Percentiles rank a stretch among this genome's conserved stretches.
phyloP scores from a whole-genome alignment of 352 stramenopile genomes.

The Pythium rhizo-oryzae region DNA sequence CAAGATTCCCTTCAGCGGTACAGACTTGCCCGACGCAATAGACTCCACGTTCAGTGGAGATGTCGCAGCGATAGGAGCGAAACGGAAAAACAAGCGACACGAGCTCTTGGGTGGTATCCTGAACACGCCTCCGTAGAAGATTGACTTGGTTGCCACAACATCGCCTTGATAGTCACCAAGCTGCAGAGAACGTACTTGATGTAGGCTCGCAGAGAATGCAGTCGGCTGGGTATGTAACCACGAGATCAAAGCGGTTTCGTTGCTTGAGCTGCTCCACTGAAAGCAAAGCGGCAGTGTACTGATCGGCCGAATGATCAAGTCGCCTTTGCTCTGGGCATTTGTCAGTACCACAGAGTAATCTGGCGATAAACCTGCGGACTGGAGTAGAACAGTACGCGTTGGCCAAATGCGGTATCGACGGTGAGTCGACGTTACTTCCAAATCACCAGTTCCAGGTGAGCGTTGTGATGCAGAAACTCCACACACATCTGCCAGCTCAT shows the following conservation, averaged over 20 bases:
- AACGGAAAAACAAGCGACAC: constrained; percentile 62
- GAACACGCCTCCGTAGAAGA: constrained; percentile 61
- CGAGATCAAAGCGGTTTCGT: neutral
- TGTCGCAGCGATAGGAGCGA: constrained; percentile 69
- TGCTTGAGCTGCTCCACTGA: constrained; percentile 38
- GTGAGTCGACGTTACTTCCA: constrained; percentile 29
- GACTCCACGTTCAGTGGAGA: constrained; percentile 45
- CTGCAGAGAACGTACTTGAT: constrained; percentile 21
- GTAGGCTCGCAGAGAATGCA: constrained; percentile 18
- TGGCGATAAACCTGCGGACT: constrained; percentile 5
- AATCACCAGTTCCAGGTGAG: constrained; percentile 22
- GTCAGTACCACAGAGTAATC: constrained; percentile 37
- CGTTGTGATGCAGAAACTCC: neutral
- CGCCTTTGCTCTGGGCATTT: constrained; percentile 50
- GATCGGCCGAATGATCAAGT: constrained; percentile 63
- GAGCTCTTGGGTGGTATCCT: constrained; percentile 50
- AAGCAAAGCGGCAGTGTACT: constrained; percentile 75
- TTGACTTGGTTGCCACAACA: constrained; percentile 20
- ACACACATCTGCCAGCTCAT: constrained; percentile 41
- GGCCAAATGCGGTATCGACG: constrained; percentile 70
- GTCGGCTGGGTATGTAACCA: constrained; percentile 32
- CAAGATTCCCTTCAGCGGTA: constrained; percentile 65
- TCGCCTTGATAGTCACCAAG: neutral
- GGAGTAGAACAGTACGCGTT: constrained; percentile 20
- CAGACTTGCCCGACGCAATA: constrained; percentile 64